Evolutionary conservation across 2,329 filamentous ascomycete genomes (phyloP).

Genomic region (Colletotrichum euphorbiae): DNA sequence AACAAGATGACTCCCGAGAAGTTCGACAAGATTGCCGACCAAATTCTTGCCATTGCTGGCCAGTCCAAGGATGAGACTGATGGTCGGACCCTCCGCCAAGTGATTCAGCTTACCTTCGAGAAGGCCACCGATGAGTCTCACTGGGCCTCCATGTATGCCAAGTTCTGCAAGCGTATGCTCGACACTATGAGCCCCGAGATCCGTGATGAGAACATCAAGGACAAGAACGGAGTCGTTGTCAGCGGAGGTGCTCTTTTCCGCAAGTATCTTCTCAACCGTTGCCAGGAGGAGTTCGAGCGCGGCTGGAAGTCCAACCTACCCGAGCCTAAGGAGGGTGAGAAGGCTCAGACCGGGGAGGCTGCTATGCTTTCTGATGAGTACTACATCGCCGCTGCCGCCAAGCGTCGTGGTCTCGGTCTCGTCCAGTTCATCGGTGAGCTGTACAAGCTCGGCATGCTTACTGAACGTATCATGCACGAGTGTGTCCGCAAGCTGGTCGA

Average conservation of each 20-base stretch:
- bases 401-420: conserved; percentile 95
- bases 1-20: conserved; percentile 99
- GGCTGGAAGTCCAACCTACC: conserved; percentile 94
- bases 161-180: conserved; percentile 97
- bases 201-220: conserved; percentile 92
- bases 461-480: conserved; percentile 99
- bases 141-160: conserved; percentile 99
- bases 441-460: conserved; percentile 98
- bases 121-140: conserved; percentile 98
- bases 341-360: conserved; percentile 72
- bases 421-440: conserved; percentile 99
- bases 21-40: conserved; percentile 93
- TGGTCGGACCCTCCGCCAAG: conserved; percentile 93
- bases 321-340: conserved; percentile 76
- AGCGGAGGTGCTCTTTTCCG: conserved; percentile 95
- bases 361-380: conserved; percentile 95
- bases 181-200: conserved; percentile 95
- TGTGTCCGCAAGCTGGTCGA: conserved; percentile 98
- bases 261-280: conserved; percentile 98
- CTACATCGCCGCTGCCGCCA: conserved; percentile 91
- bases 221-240: conserved; percentile 89
- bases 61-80: conserved; percentile 97
- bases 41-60: conserved; percentile 90
- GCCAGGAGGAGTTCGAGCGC: conserved; percentile 98
- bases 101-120: conserved; percentile 98